Base-by-base conservation (phyloP, 1,284 basidiomycete species). In the Cerrena zonata region DNA sequence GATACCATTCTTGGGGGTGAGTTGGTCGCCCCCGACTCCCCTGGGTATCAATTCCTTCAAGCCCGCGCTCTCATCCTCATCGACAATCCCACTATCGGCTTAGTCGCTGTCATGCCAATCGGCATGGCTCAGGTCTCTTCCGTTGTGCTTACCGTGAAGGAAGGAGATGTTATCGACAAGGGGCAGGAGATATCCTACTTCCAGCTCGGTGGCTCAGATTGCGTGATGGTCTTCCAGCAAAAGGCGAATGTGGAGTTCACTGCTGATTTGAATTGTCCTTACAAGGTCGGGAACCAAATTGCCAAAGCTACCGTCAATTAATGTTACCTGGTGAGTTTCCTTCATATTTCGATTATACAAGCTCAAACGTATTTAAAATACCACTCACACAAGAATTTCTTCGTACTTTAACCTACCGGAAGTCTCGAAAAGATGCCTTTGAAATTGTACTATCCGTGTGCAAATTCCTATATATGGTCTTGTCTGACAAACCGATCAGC, bases 161-260 rank as follows among this genome's bases (percentile, higher is more conserved):
- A 47, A 15, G 64, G 64, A 0, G 45, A 65, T 1, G 52, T 55
- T 39, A 61, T 76, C 12, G 66, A 67, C 49, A 75, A 76, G 57
- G 76, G 78, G 1, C 72, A 77, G 23, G 58, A 78, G 54, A 36
- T 76, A 3, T 76, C 77, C 49, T 72, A 69, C 71, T 78, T 78
- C 67, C 76, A 74, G 57, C 78, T 76, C 61, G 76, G 77, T 12
- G 77, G 76, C 3, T 79, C 75, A 36, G 69, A 75, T 2, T 69
- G 75, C 54, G 65, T 68, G 50, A 54, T 76, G 40, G 44, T 77
- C 30, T 74, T 78, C 57, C 53, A 69, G 23, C 38, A 47, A 4
- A 36, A 50, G 37, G 45, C 43, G n/a, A 50, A 51, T n/a, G 57
- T 60, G 13, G 3, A 46, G 37, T 48, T 60, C 49, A 47, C 52